Evolutionary conservation across 2,329 filamentous ascomycete genomes (phyloP), one percentile per base, ranked within the genome.

Genomic region (Pseudogymnoascus sp.): DNA sequence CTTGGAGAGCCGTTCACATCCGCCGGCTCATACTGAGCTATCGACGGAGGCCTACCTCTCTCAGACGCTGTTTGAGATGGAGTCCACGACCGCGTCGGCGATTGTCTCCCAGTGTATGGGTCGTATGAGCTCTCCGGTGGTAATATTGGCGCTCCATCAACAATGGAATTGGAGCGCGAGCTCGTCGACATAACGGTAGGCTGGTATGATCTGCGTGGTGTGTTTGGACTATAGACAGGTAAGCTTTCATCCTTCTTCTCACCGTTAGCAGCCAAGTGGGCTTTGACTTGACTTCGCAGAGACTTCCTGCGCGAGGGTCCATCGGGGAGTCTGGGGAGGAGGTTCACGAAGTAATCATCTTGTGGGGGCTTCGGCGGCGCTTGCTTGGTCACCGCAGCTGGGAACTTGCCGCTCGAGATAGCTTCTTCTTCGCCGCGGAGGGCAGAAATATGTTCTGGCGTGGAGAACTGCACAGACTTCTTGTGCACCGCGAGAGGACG

Each of bases 1-100:
- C 95, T 81, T 5, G 95, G 93, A 66, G 86, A 93, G 59, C 95
- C 95, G 71, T 97, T 93, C 64, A 97, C 77, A 69, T 97, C 93
- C 21, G 88, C 82, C 0, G 92, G 91, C 75, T 97, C 95, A 75
- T 95, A 97, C 3, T 86, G 82, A 23, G 88, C 79, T 67, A 81
- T 86, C 0, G 87, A 84, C 1, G 90, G 84, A 61, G 90, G 83
- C 28, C 82, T 75, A 11, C 44, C 61, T 75, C 89, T 91, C 65
- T 93, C 90, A 34, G 78, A 78, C 2, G 80, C 79, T 1, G 69
- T 70, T 64, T 78, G 77, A 14, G 81, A 81, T 0, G 84, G 83
- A 1, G 82, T 40, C 83, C 84, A 89, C 1, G 84, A 79, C 63
- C 84, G 78, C 0, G 82, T 81, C 0, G 84, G 84, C 5, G 86